phyloP scores from a whole-genome alignment of 371 early-diverging fungal species.

The Quaeritorhiza haematococci region DNA sequence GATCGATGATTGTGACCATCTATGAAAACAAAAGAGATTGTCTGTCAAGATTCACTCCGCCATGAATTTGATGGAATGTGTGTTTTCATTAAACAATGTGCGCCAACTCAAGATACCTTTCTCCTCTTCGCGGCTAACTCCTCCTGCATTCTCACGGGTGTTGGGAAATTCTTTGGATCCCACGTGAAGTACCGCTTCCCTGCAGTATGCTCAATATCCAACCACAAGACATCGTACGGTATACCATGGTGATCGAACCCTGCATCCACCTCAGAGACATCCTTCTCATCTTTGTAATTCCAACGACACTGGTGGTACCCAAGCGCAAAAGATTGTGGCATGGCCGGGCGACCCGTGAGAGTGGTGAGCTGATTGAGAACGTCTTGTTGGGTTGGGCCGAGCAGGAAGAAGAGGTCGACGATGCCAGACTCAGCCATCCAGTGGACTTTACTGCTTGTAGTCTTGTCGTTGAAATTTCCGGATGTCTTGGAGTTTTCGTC shows the following conservation, averaged over 20 bases:
- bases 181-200: slow-evolving; percentile 88
- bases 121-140: slow-evolving; percentile 65
- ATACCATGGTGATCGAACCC: slow-evolving; percentile 80
- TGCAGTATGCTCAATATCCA: slow-evolving; percentile 92
- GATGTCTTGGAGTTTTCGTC: neutral
- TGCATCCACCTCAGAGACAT: slow-evolving; percentile 73
- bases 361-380: slow-evolving; percentile 67
- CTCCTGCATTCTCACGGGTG: slow-evolving; percentile 81
- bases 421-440: slow-evolving; percentile 93
- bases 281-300: slow-evolving; percentile 85
- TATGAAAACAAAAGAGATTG: slow-evolving; percentile 15
- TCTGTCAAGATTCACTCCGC: no score
- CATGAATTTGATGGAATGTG: no score
- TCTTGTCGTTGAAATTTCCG: no score
- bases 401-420: slow-evolving; percentile 84
- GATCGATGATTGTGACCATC: slow-evolving; percentile 94
- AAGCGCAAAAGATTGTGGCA: slow-evolving; percentile 87
- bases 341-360: slow-evolving; percentile 76
- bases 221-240: slow-evolving; percentile 91
- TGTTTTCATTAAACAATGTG: no score
- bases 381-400: slow-evolving; percentile 70
- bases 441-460: slow-evolving; percentile 64
- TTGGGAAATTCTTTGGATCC: slow-evolving; percentile 81
- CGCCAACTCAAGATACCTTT: no score
- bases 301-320: slow-evolving; percentile 93